These are phyloP conservation scores for Pseudozyma tsukubaensis DNA, from an alignment of 1,284 basidiomycete species.

Conservation along the genomic window DNA sequence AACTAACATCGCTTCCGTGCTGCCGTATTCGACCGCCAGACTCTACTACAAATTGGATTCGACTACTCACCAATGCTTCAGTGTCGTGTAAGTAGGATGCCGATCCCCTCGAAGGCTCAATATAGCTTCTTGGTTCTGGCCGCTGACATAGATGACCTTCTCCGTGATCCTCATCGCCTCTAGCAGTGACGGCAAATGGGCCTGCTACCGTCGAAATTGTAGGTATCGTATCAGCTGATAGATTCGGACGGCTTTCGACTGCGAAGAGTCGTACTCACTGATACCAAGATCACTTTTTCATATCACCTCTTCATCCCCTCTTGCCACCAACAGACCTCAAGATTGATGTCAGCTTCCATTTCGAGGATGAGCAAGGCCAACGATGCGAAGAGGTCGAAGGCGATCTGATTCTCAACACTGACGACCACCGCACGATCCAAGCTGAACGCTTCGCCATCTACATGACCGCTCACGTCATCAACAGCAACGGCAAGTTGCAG, in stretches of 20 bases:
- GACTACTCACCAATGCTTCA: slow-evolving; percentile 49
- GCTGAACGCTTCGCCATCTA: slow-evolving; percentile 32
- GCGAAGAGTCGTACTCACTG: too few relatives aligned
- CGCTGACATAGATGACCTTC: too few relatives aligned
- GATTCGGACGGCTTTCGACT: too few relatives aligned
- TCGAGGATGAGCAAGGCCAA: slow-evolving; percentile 20
- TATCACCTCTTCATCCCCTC: too few relatives aligned
- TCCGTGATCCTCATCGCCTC: neutral
- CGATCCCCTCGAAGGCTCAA: neutral
- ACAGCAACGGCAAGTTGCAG: slow-evolving; percentile 19
- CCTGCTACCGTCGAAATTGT: slow-evolving; percentile 51
- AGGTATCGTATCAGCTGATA: slow-evolving; percentile 10
- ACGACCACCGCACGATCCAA: neutral
- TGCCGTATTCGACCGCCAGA: neutral
- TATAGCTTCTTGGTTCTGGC: too few relatives aligned
- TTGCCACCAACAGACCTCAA: slow-evolving; percentile 22
- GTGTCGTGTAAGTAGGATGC: slow-evolving; percentile 31
- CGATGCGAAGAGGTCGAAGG: slow-evolving; percentile 11
- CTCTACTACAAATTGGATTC: slow-evolving; percentile 39
- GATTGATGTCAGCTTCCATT: slow-evolving; percentile 34
- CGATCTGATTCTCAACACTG: slow-evolving; percentile 14
- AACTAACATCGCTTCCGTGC: too few relatives aligned
- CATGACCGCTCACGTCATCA: slow-evolving; percentile 37
- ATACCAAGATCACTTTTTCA: neutral
- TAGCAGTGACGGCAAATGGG: slow-evolving; percentile 43